phyloP scores from a whole-genome alignment of 345 rosid genomes.

The Melaleuca alternifolia region DNA sequence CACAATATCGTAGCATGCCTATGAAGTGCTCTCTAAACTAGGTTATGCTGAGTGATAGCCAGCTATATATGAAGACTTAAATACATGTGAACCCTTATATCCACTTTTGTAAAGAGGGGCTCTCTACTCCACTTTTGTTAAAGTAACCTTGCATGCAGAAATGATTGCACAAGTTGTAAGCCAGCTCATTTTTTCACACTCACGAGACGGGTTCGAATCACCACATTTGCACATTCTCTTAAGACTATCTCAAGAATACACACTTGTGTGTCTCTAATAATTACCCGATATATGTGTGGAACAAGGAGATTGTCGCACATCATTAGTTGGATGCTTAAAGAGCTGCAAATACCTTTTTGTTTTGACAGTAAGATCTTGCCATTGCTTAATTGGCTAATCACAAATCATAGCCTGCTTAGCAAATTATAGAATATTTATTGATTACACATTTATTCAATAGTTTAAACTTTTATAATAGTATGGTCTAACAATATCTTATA shows the following conservation, averaged over 20 bases:
- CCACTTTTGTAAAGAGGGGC: background rate
- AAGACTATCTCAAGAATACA: rapidly evolving
- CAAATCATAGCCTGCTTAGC: background rate
- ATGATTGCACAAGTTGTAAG: background rate
- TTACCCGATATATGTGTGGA: background rate
- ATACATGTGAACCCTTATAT: background rate
- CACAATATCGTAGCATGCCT: background rate
- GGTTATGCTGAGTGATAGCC: background rate
- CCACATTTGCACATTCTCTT: background rate
- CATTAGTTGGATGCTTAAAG: background rate
- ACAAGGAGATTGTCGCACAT: background rate
- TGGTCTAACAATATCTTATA: too few relatives aligned
- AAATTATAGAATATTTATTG: background rate
- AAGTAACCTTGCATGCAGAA: background rate
- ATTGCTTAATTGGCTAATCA: background rate
- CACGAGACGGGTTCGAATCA: background rate
- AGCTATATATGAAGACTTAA: background rate
- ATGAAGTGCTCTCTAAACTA: background rate
- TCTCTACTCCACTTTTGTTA: background rate
- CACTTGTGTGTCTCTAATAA: background rate
- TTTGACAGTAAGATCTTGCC: background rate
- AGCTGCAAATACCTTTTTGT: background rate
- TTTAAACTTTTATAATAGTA: too few relatives aligned
- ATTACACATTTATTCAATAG: too few relatives aligned
- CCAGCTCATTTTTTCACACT: background rate